Conservation (phyloP, 106 monocot species). For the Platanthera guangdongensis region DNA sequence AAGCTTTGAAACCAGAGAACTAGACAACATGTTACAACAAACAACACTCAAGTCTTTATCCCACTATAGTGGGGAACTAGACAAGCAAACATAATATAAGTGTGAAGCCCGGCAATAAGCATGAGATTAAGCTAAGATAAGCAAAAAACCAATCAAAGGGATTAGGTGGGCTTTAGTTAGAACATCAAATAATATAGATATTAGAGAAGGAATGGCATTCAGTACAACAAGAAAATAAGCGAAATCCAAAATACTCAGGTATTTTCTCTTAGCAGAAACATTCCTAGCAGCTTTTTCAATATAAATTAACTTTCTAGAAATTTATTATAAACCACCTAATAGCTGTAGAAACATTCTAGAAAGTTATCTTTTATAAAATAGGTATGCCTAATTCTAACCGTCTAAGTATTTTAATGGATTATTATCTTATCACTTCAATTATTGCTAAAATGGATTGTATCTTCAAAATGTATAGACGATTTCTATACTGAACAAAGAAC, state of each 20-base stretch:
- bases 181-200: background rate
- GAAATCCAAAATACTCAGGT: background rate
- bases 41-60: too few relatives aligned
- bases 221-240: background rate
- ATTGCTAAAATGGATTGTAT: too few relatives aligned
- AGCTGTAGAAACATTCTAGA: background rate
- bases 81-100: background rate
- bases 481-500: too few relatives aligned
- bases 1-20: background rate
- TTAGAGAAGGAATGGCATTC: background rate
- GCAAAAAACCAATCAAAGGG: background rate
- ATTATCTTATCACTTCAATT: too few relatives aligned
- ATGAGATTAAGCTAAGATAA: background rate
- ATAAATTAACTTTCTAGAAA: background rate
- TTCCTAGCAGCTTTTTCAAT: background rate
- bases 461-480: too few relatives aligned
- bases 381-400: too few relatives aligned
- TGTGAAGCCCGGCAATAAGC: background rate
- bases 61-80: too few relatives aligned
- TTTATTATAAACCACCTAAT: background rate
- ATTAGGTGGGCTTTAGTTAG: background rate
- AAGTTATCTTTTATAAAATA: background rate
- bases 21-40: background rate
- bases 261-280: background rate
- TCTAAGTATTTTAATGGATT: too few relatives aligned